Base-by-base conservation (phyloP, 2,329 filamentous ascomycete species). In the Apiospora phragmitis region DNA sequence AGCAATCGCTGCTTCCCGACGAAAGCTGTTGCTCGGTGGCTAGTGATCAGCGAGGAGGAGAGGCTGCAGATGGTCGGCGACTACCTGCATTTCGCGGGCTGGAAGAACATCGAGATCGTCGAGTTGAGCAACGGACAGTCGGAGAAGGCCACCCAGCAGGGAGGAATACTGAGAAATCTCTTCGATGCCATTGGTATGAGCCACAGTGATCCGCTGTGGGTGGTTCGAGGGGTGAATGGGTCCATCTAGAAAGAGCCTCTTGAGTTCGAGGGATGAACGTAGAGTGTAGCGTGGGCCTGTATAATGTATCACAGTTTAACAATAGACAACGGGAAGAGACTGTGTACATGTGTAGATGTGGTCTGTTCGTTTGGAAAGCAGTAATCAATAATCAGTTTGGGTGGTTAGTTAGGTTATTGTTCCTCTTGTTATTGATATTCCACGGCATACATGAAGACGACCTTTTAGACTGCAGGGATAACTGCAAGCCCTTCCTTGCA, bases 1-100 rank as follows among this genome's bases (percentile, higher is more conserved):
- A 71, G 70, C 49, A 71, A 71, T 43, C 47, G 70, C n/a, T 71
- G 70, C 42, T 71, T 71, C 35, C 70, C 67, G 41, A 71, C 70
- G 11, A 71, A 71, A 26, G 70, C 38, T 55, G 55, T 71, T n/a
- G 66, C 49, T 3, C 35, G 70, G 7, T 71, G 70, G 70, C 24
- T 62, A 18, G 41, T 18, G 51, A 45, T 71, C 41, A 24, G 42
- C 5, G 70, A 71, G 45, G 51, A 69, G 42, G 70, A 71, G 59
- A 69, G 70, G 29, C 70, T 71, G 41, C 55, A 38, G 55, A 71
- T 71, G 70, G 70, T 71, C 14, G 70, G 70, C 0, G 70, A 71
- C 45, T 69, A 65, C 18, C 35, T 71, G 59, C 59, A 71, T 29
- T 71, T 71, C 45, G 67, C 70, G 24, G 70, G 70, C 14, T 71